Conservation (phyloP, 768 basidiomycete genomes). For the Pulveroboletus frians region DNA sequence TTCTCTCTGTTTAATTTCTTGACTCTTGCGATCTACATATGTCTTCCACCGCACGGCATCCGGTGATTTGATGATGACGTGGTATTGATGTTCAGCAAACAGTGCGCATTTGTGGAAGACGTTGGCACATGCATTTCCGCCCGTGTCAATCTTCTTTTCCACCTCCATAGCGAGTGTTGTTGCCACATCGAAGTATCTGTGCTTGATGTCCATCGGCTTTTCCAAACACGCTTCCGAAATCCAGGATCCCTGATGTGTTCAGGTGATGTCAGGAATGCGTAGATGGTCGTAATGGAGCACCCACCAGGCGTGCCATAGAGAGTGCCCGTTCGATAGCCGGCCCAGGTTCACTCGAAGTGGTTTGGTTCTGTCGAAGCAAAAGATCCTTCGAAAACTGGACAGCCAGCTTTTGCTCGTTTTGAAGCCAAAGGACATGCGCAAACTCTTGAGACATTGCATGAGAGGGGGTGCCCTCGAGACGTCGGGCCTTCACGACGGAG, state of each 20-base stretch:
- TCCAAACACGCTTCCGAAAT: constrained; percentile 79
- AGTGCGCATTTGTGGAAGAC: constrained; percentile 79
- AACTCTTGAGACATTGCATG: constrained; percentile 73
- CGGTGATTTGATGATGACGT: constrained; percentile 60
- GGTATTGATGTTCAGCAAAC: constrained; percentile 88
- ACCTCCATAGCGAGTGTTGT: constrained; percentile 30
- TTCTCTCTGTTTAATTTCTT: constrained; percentile 58
- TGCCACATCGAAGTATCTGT: constrained; percentile 67
- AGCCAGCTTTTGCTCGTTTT: constrained; percentile 79
- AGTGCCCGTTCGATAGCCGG: constrained; percentile 33
- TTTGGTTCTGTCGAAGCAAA: constrained; percentile 13
- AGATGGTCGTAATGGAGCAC: constrained; percentile 16
- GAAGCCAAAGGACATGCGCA: constrained; percentile 84
- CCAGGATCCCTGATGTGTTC: constrained; percentile 73
- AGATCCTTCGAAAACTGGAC: constrained; percentile 61
- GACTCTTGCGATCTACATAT: constrained; percentile 66
- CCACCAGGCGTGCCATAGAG: constrained; percentile 61
- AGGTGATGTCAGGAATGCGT: not conserved
- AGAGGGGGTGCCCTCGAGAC: constrained; percentile 43
- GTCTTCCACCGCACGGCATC: constrained; percentile 65
- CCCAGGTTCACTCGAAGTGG: constrained; percentile 9
- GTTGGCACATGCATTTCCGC: constrained; percentile 39
- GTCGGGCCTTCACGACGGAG: constrained; percentile 71
- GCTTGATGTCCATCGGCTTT: constrained; percentile 66
- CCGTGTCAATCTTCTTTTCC: constrained; percentile 18